These are phyloP conservation scores for Tympanopsis confertula DNA, from an alignment of 2,329 filamentous ascomycete genomes.

Conservation along the genomic window DNA sequence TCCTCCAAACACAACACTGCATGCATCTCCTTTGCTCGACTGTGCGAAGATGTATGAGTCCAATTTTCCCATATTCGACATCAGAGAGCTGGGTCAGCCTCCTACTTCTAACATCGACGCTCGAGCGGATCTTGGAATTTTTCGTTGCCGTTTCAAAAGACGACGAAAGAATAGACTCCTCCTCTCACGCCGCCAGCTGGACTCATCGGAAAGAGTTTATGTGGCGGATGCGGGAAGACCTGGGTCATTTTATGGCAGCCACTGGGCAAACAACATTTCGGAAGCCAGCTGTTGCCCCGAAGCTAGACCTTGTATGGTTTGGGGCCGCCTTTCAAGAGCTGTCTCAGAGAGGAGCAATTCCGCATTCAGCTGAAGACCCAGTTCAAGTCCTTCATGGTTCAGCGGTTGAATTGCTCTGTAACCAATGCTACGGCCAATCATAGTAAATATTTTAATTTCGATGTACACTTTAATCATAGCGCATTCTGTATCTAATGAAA, in stretches of 20 bases:
- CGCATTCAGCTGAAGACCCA: not conserved
- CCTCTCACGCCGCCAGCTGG: not conserved
- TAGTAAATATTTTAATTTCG: no score
- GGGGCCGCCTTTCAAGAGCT: not conserved
- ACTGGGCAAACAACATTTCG: not conserved
- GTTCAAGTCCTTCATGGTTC: not conserved
- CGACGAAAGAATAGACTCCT: not conserved
- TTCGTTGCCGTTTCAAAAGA: not conserved
- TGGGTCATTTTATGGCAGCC: not conserved
- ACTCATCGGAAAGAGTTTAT: not conserved
- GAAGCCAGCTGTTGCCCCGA: no score
- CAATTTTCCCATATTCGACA: not conserved
- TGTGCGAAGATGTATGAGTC: not conserved
- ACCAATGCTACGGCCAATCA: no score
- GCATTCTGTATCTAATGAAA: no score
- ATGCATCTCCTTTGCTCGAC: not conserved
- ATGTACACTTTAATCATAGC: no score
- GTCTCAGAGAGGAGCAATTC: not conserved
- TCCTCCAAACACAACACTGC: not conserved
- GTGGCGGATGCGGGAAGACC: not conserved
- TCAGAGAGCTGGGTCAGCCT: not conserved
- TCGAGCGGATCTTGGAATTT: not conserved
- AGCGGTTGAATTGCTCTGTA: no score
- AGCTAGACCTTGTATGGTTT: no score
- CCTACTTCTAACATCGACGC: not conserved